Conservation (phyloP, 1,284 basidiomycete species). For the Cryptococcus sp. region DNA sequence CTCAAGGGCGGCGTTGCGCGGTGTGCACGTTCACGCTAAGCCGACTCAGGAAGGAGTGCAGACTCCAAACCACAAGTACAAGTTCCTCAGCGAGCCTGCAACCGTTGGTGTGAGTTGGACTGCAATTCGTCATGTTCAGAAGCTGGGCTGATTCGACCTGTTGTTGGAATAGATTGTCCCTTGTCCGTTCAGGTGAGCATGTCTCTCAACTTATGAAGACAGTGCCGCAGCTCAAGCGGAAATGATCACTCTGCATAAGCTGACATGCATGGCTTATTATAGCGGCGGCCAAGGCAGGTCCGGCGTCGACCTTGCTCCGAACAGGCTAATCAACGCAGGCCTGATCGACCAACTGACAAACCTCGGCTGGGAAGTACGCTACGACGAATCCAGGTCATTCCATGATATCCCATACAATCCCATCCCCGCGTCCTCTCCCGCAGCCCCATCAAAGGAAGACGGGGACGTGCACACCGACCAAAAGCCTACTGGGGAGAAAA, state of each 20-base stretch:
- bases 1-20: not conserved
- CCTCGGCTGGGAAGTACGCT: conserved; percentile 86
- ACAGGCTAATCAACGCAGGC: conserved; percentile 81
- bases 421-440: conserved; percentile 17
- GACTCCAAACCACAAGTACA: conserved; percentile 43
- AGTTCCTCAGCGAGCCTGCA: conserved; percentile 68
- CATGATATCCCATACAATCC: conserved; percentile 63
- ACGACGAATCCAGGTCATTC: conserved; percentile 86
- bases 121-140: not conserved
- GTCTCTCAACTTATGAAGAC: conserved; percentile 22
- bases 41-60: conserved; percentile 12
- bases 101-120: conserved; percentile 64
- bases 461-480: not conserved
- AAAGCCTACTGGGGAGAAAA: not conserved
- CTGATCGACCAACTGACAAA: conserved; percentile 71
- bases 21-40: conserved; percentile 11
- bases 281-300: conserved; percentile 63
- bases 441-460: not conserved
- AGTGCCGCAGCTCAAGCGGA: conserved; percentile 4
- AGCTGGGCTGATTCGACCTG: conserved; percentile 3
- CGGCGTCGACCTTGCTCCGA: conserved; percentile 90
- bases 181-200: conserved; percentile 67
- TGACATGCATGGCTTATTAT: not conserved
- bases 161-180: conserved; percentile 62
- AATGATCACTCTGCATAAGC: conserved; percentile 1